Evolutionary conservation across 1,139 yeast species (phyloP).

Genomic region (Geotrichum aggregatum): DNA sequence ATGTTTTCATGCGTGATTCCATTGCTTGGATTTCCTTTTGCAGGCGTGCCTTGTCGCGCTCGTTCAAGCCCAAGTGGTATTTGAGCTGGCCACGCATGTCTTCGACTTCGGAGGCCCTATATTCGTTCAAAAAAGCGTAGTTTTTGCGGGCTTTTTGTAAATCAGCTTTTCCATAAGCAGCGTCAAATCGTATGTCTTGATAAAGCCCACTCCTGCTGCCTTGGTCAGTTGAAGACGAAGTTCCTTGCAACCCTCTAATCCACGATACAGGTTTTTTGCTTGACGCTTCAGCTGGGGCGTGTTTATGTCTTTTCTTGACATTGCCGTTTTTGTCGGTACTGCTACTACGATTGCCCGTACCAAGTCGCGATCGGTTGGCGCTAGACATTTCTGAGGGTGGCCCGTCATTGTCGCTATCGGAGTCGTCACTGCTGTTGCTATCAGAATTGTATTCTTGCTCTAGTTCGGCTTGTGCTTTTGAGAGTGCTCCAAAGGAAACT

Average conservation of each 20-base stretch:
- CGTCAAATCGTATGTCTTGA: slow-evolving; percentile 83
- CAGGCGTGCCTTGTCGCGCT: slow-evolving; percentile 53
- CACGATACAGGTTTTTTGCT: slow-evolving; percentile 67
- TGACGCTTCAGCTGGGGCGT: slow-evolving; percentile 76
- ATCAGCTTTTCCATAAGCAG: slow-evolving; percentile 83
- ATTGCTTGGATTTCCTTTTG: slow-evolving; percentile 50
- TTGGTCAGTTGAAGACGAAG: slow-evolving; percentile 36
- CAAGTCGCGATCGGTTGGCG: too few relatives aligned
- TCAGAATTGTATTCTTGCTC: slow-evolving; percentile 28
- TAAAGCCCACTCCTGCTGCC: slow-evolving; percentile 40
- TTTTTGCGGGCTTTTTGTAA: slow-evolving; percentile 58
- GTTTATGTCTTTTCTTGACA: slow-evolving; percentile 45
- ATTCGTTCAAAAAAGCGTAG: slow-evolving; percentile 81
- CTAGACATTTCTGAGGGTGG: slow-evolving; percentile 26
- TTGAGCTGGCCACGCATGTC: slow-evolving; percentile 56
- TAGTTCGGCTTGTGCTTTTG: slow-evolving; percentile 52
- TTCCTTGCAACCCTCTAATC: slow-evolving; percentile 72
- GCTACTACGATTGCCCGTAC: neutral
- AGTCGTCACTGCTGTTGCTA: slow-evolving; percentile 18
- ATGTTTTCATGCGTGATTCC: slow-evolving; percentile 70
- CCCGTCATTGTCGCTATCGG: slow-evolving; percentile 27
- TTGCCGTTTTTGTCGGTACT: slow-evolving; percentile 9
- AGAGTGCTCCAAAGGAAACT: slow-evolving; percentile 58
- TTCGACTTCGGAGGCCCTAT: slow-evolving; percentile 60
- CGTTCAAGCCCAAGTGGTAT: slow-evolving; percentile 32